Percentiles rank a stretch among this genome's conserved stretches.
phyloP scores from a whole-genome alignment of 2,329 filamentous ascomycete species.

The Ceratocystis huliohia region DNA sequence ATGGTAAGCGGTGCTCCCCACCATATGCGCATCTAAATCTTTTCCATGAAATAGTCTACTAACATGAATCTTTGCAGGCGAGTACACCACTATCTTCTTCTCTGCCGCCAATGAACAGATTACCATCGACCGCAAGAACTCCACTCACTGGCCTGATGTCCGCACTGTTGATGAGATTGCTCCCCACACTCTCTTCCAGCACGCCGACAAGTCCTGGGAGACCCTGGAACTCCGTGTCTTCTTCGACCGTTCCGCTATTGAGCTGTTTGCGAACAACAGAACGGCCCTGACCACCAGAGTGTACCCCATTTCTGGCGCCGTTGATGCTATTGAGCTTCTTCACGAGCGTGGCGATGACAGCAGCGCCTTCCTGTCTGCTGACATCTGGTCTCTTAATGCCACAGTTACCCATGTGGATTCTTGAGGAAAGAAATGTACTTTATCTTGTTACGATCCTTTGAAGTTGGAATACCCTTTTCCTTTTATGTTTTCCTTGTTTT shows the following conservation, averaged over 20 bases:
- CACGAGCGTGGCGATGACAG: slow-evolving; percentile 15
- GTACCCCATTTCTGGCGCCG: slow-evolving; percentile 22
- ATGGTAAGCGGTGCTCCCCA: slow-evolving; percentile 10
- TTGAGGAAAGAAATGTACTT: neutral
- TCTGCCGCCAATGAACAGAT: slow-evolving; percentile 21
- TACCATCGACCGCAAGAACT: slow-evolving; percentile 22
- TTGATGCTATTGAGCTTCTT: slow-evolving; percentile 21
- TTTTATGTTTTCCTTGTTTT: neutral
- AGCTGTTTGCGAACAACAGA: slow-evolving; percentile 23
- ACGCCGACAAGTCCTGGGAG: slow-evolving; percentile 20
- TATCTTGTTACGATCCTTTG: slow-evolving; percentile 5
- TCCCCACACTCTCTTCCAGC: slow-evolving; percentile 20
- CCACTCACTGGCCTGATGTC: slow-evolving; percentile 20
- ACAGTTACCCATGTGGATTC: slow-evolving; percentile 9
- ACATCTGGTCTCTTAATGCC: slow-evolving; percentile 17
- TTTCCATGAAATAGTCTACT: neutral
- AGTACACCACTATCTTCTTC: slow-evolving; percentile 22
- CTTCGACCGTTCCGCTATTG: slow-evolving; percentile 24
- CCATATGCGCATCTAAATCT: neutral
- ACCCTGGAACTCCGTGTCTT: slow-evolving; percentile 22
- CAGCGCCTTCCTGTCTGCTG: slow-evolving; percentile 15
- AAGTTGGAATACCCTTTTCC: neutral
- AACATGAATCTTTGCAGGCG: slow-evolving; percentile 9
- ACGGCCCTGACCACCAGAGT: slow-evolving; percentile 24
- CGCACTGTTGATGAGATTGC: slow-evolving; percentile 17